A percentile compares a stretch with the other conserved stretches of the same genome.
phyloP scores from a whole-genome alignment of 805 yeast species.

The Myxozyma sirexii region DNA sequence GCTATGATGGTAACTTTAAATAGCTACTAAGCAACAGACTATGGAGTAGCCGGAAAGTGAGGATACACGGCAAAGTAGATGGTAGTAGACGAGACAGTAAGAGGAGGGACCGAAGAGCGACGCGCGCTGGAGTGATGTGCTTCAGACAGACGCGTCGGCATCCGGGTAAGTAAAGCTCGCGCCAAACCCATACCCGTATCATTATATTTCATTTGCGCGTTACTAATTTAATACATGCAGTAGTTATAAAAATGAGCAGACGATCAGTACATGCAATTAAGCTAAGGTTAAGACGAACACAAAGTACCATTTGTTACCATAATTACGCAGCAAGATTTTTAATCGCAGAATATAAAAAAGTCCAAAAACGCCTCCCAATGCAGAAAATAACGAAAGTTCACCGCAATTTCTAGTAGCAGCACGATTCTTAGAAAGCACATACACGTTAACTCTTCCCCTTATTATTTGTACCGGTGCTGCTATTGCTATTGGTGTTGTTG shows the following conservation, averaged over 20 bases:
- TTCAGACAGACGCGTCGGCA: background rate
- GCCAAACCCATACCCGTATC: background rate
- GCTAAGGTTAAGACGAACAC: too few species aligned
- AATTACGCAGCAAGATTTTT: too few species aligned
- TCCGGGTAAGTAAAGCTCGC: constrained; percentile 5
- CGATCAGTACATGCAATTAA: too few species aligned
- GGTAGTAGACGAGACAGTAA: background rate
- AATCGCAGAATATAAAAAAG: too few species aligned
- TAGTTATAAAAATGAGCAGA: too few species aligned
- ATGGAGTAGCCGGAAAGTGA: background rate
- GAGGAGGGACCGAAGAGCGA: background rate
- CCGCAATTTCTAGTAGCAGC: too few species aligned
- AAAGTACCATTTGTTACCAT: too few species aligned
- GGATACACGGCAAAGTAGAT: background rate
- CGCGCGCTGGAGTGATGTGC: background rate
- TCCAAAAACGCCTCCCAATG: too few species aligned
- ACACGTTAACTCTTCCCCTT: too few species aligned
- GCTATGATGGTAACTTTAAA: background rate
- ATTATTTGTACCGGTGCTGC: too few species aligned
- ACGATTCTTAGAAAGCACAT: too few species aligned
- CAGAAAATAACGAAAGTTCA: background rate
- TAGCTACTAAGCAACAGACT: background rate
- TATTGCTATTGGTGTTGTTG: too few species aligned
- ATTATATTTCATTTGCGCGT: background rate
- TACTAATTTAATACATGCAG: background rate